Evolutionary conservation across 1,139 yeast species (phyloP).

Genomic region (Candida labiduridarum): DNA sequence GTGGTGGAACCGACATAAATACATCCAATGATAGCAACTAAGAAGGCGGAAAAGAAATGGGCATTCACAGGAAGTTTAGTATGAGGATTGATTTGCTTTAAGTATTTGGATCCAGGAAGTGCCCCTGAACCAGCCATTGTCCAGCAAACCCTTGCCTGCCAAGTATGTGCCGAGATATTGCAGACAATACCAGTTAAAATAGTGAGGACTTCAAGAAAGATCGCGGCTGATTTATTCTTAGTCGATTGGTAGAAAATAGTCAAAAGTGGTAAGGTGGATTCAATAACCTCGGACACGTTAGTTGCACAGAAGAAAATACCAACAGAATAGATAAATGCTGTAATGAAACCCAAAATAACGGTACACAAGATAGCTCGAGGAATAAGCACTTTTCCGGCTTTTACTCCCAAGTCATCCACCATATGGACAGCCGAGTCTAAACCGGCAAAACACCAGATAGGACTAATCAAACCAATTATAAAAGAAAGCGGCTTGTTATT

Average conservation of each 20-base stretch:
- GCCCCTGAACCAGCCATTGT: conserved; percentile 36
- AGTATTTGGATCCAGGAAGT: conserved; percentile 42
- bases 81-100: conserved; percentile 39
- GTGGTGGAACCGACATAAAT: conserved; percentile 41
- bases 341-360: conserved; percentile 38
- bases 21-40: conserved; percentile 42
- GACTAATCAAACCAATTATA: conserved; percentile 42
- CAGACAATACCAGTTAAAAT: conserved; percentile 39
- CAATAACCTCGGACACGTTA: conserved; percentile 29
- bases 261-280: conserved; percentile 39
- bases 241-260: conserved; percentile 40
- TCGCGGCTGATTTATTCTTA: conserved; percentile 33
- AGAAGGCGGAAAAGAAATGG: conserved; percentile 37
- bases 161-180: conserved; percentile 62
- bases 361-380: conserved; percentile 44
- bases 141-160: conserved; percentile 79
- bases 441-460: conserved; percentile 43
- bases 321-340: conserved; percentile 37
- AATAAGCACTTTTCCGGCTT: conserved; percentile 40
- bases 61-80: conserved; percentile 45
- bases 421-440: conserved; percentile 43
- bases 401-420: conserved; percentile 38
- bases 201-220: conserved; percentile 32
- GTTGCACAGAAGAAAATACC: conserved; percentile 41
- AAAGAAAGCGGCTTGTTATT: conserved; percentile 44